Conservation (phyloP, 257 asterid genomes). For the Knoxia roxburghii region DNA sequence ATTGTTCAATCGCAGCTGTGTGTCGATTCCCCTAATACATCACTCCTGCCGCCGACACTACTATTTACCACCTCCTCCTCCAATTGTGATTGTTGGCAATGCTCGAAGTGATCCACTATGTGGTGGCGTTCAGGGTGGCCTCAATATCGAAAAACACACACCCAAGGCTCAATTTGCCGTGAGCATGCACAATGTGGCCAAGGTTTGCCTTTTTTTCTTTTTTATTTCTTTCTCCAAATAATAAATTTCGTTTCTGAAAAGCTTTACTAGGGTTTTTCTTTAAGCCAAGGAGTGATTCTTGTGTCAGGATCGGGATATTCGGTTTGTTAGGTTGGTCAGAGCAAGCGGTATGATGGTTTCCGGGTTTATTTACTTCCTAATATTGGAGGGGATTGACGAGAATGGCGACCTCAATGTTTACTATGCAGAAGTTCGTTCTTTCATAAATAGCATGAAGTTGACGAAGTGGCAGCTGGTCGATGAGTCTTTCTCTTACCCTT, state of each 20-base stretch:
- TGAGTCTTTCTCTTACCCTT: not conserved
- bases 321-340: not conserved
- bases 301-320: not conserved
- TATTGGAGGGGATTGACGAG: not conserved
- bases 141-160: not conserved
- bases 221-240: too few species aligned
- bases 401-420: not conserved
- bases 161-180: not conserved
- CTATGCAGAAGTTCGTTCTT: not conserved
- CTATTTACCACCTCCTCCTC: not conserved
- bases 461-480: not conserved
- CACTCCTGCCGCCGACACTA: too few species aligned
- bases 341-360: not conserved
- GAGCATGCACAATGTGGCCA: not conserved
- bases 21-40: too few species aligned
- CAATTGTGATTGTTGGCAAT: not conserved
- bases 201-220: not conserved
- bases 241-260: too few species aligned
- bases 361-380: not conserved
- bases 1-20: too few species aligned
- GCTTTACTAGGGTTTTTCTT: too few species aligned
- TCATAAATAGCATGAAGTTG: not conserved
- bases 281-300: too few species aligned
- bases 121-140: too few species aligned
- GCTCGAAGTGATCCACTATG: too few species aligned